Base-by-base conservation (phyloP, 768 basidiomycete species). In the Paxillus involutus region DNA sequence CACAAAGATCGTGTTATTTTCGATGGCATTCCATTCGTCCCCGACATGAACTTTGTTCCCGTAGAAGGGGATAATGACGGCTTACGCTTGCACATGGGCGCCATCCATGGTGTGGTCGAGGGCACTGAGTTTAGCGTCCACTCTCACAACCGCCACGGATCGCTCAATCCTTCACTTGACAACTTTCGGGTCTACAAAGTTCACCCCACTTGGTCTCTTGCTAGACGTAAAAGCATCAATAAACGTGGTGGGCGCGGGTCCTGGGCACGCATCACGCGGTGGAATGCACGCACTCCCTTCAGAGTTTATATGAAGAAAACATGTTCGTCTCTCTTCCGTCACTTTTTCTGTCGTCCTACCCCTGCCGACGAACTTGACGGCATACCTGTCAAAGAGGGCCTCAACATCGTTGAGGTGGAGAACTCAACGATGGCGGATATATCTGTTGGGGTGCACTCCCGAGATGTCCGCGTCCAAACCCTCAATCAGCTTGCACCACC, bases 51-150 rank as follows among this genome's bases (percentile, higher is more conserved):
- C 35, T 81, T 80, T 52, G 73, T 82, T 49, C 68, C 78, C 13
- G 76, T 79, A 36, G 72, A 73, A 43, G 63, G 74, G 16, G 68
- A 77, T 44, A 68, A 70, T 32, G 71, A 75, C 19, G 62, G 66
- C 39, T 59, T 86, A 43, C 78, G 78, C 55, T 67, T 88, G 32
- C 78, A 79, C 33, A 77, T 80, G 36, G 87, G 87, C 12, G 75
- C 79, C 1, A 78, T 83, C 5, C 84, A 87, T 55, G 86, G 86
- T 2, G 72, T 88, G 17, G 75, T 78, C n/a, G 77, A 79, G 55
- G 86, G 85, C 44, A 84, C 78, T 9, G 82, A 85, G 57, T 76
- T 89, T 55, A 78, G 77, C 39, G 44, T 88, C 19, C 85, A 88
- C 63, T 70, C 75, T 19, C 85, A 88, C 65, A 86, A 88, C 64